phyloP scores from a whole-genome alignment of 345 rosid species.

The Corchorus olitorius region DNA sequence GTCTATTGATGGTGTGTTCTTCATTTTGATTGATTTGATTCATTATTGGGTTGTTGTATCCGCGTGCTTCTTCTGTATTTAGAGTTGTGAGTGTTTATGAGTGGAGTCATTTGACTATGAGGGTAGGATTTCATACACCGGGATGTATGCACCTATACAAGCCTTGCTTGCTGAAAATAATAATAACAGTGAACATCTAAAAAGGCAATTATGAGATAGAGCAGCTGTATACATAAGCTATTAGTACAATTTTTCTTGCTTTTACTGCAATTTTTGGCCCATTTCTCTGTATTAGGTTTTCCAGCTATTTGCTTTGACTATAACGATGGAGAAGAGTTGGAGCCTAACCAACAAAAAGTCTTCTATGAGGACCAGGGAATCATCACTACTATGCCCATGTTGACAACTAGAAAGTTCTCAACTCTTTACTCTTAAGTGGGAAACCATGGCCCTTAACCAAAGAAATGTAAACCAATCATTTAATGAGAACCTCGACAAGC shows the following conservation, averaged over 20 bases:
- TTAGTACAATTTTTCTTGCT: background rate
- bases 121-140: conserved; percentile 1
- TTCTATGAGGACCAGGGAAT: background rate
- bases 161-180: background rate
- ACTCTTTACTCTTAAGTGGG: background rate
- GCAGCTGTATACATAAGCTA: background rate
- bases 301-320: background rate
- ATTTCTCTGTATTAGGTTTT: background rate
- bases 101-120: conserved; percentile 12
- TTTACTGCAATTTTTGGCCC: background rate
- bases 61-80: background rate
- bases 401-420: background rate
- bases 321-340: background rate
- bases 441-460: background rate
- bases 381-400: background rate
- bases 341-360: background rate
- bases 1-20: background rate
- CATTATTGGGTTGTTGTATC: background rate
- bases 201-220: background rate
- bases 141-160: background rate
- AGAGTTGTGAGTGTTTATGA: background rate
- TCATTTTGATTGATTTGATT: conserved; percentile 19
- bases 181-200: background rate
- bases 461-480: background rate
- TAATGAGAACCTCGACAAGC: background rate